Evolutionary conservation across 2,329 filamentous ascomycete species (phyloP).

Genomic region (Mycosphaerella arachidis): DNA sequence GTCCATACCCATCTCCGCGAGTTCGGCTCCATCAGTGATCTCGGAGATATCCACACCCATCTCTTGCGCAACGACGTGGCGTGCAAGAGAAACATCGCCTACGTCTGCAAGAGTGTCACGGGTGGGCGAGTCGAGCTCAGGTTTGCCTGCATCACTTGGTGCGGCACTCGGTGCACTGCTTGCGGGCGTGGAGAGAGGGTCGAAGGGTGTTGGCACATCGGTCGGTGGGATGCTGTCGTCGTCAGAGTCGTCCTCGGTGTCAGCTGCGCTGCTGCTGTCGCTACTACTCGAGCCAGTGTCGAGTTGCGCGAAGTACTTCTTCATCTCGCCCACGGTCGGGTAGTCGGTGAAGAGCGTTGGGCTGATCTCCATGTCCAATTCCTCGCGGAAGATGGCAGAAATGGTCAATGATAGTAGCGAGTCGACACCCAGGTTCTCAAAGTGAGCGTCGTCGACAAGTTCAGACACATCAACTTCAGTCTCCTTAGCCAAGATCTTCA

Average conservation of each 20-base stretch:
- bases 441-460: conserved; percentile 56
- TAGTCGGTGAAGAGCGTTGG: conserved; percentile 58
- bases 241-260: conserved; percentile 35
- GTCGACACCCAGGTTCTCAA: conserved; percentile 60
- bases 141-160: conserved; percentile 40
- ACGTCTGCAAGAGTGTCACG: conserved; percentile 34
- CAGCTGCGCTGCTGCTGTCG: conserved; percentile 27
- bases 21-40: conserved; percentile 54
- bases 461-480: conserved; percentile 56
- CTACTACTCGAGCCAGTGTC: conserved; percentile 36
- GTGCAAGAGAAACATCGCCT: conserved; percentile 43
- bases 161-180: conserved; percentile 45
- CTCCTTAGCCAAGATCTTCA: conserved; percentile 64
- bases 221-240: conserved; percentile 41
- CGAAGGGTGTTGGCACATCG: conserved; percentile 41
- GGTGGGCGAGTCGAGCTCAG: conserved; percentile 31
- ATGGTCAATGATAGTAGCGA: conserved; percentile 59
- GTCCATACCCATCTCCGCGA: conserved; percentile 55
- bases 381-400: conserved; percentile 58
- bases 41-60: conserved; percentile 63
- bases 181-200: conserved; percentile 44
- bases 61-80: conserved; percentile 48
- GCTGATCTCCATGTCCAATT: conserved; percentile 55
- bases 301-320: conserved; percentile 51
- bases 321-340: conserved; percentile 57